Base-by-base conservation (phyloP, 2,329 filamentous ascomycete genomes). In the Colletotrichum chlorophyti region DNA sequence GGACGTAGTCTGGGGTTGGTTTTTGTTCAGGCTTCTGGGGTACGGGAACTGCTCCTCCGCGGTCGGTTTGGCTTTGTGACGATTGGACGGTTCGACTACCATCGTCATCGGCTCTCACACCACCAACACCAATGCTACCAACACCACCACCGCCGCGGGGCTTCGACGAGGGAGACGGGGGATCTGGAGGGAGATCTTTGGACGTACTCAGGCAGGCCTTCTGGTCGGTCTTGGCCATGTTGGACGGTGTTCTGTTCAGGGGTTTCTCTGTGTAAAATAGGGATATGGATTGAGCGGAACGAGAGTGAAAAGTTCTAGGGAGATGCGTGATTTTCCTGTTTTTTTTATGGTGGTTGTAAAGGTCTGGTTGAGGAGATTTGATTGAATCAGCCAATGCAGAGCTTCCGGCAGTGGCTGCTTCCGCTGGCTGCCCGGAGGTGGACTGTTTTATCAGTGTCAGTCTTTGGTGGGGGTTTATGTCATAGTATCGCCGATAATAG, bases 151-250 rank as follows among this genome's bases (percentile, higher is more conserved):
- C 52, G 45, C 26, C 51, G 60, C 58, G 52, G 60, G 58, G 52
- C 40, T 54, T 49, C 50, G 50, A 52, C 34, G 53, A 47, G 49
- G 61, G 49, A 42, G 35, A 41, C 31, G 65, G 63, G 65, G 66
- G 66, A 66, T 69, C 65, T 65, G 61, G 69, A 69, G 64, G 65
- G 64, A 66, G 69, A 68, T 63, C 32, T 54, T 62, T 60, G 63
- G 73, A 83, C 82, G 73, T 84, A 85, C 82, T 85, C 72, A 86
- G 79, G 75, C 83, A 85, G 68, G 83, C 83, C 73, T 85, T 85
- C 53, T 85, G 83, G 64, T 82, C 80, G 68, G 82, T 79, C 68
- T 79, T 79, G 72, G 80, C 76, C 79, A 82, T 83, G 68, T 67
- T 74, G 71, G 40, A 49, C 35, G 21, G 38, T 57, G 46, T 51